These are phyloP conservation scores for Cocos nucifera DNA, from an alignment of 176 grass and related monocot genomes.

Conservation along the genomic window DNA sequence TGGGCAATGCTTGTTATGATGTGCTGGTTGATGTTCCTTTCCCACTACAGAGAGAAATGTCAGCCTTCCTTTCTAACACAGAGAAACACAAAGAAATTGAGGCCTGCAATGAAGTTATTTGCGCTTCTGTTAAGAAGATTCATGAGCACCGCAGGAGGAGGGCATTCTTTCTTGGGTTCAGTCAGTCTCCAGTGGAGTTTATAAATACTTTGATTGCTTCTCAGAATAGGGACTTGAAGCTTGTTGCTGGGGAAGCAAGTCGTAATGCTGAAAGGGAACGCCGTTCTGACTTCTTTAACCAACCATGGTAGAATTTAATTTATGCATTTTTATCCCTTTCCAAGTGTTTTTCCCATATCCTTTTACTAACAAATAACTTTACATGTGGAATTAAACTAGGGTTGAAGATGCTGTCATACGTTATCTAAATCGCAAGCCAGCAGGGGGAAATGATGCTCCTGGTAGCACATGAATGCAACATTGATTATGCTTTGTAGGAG, in stretches of 20 bases:
- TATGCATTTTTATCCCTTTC: not conserved
- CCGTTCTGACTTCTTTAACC: conserved; percentile 80
- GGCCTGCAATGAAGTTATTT: conserved; percentile 86
- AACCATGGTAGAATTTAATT: conserved; percentile 59
- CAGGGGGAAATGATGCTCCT: conserved; percentile 8
- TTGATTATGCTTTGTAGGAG: no score
- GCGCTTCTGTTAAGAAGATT: conserved; percentile 95
- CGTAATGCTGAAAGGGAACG: conserved; percentile 79
- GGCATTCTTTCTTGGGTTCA: conserved; percentile 95
- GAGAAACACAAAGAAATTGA: conserved; percentile 97
- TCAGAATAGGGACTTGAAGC: conserved; percentile 97
- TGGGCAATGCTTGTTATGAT: conserved; percentile 79
- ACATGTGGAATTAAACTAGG: not conserved
- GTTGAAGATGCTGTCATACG: conserved; percentile 17
- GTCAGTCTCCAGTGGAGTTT: conserved; percentile 92
- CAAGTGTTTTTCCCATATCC: not conserved
- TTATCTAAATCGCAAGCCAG: conserved; percentile 13
- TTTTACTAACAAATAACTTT: not conserved
- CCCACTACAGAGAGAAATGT: conserved; percentile 85
- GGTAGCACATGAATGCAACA: conserved; percentile 10
- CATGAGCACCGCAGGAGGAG: conserved; percentile 91
- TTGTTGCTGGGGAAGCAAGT: conserved; percentile 70
- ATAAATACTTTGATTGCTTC: conserved; percentile 84
- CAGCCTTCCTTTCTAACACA: conserved; percentile 65
- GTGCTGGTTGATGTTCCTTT: conserved; percentile 88